Evolutionary conservation across 2,329 filamentous ascomycete species (phyloP), one percentile per base, ranked within the genome.

Genomic region (Talaromyces sp.): DNA sequence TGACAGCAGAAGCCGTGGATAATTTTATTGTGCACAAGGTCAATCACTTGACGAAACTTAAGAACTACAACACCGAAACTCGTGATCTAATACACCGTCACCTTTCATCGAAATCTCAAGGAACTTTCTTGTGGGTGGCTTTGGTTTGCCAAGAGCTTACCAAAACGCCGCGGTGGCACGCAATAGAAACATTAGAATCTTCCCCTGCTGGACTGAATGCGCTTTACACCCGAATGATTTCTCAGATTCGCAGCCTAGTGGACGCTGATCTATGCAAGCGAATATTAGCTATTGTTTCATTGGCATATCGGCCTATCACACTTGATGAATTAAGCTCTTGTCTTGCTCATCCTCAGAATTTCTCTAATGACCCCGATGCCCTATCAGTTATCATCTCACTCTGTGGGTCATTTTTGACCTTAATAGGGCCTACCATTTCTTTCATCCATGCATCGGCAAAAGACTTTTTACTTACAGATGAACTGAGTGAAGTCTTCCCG

Each of bases 51-150:
- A 35, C 35, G 19, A 17, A 48, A 39, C 4, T 19, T 19, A 48
- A 39, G n/a, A 39, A 40, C 4, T 48, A 40, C 36, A 40, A 19
- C 14, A 22, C 29, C 3, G 16, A 33, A 29, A 29, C 36, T 20
- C 14, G n/a, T 24, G 37, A 55, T 6, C 17, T 40, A 10, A 52
- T 69, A 8, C 47, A 55, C 24, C 45, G 56, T 9, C 42, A 64
- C 36, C 50, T 72, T 19, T 47, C 46, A 36, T 32, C 57, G 51
- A 69, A 69, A 52, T 67, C 72, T 14, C 61, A 69, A 10, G 68
- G 65, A 44, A 75, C 66, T 3, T 76, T 77, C 45, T 65, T 77
- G 13, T 75, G 70, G 71, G 72, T 74, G 27, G 66, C 66, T 46
- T 61, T 75, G 47, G 69, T 68, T 6, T 74, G 68, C 51, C 60